A percentile compares a stretch with the other conserved stretches of the same genome.
Evolutionary conservation across 2,329 filamentous ascomycete species (phyloP).

Genomic region (Colletotrichum orchidophilum): DNA sequence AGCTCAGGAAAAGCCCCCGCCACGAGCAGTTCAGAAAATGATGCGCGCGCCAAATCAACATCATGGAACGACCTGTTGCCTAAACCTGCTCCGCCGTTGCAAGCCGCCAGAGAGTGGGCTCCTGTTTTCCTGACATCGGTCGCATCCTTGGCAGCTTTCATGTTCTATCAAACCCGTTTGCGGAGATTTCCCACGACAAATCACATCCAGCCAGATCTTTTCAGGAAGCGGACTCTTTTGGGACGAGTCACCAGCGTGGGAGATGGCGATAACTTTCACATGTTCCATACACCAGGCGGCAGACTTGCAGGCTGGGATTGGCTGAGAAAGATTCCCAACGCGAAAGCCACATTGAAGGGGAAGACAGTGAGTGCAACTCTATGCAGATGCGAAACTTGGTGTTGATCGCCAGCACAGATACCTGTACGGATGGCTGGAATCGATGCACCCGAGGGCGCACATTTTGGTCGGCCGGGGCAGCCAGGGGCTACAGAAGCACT

Average conservation of each 20-base stretch:
- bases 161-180: slow-evolving; percentile 79
- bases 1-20: background rate
- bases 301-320: slow-evolving; percentile 90
- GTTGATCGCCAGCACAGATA: slow-evolving; percentile 63
- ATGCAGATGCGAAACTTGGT: background rate
- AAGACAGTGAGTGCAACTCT: slow-evolving; percentile 71
- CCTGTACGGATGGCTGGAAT: slow-evolving; percentile 89
- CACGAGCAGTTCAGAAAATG: slow-evolving; percentile 30
- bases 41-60: slow-evolving; percentile 39
- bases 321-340: slow-evolving; percentile 78
- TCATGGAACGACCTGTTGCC: slow-evolving; percentile 33
- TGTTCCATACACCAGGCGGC: slow-evolving; percentile 96
- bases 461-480: slow-evolving; percentile 90
- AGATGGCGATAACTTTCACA: slow-evolving; percentile 93
- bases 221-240: slow-evolving; percentile 79
- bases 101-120: slow-evolving; percentile 63
- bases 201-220: slow-evolving; percentile 79
- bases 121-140: slow-evolving; percentile 54
- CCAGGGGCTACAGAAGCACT: slow-evolving; percentile 85
- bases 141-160: slow-evolving; percentile 62
- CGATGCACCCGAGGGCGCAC: slow-evolving; percentile 91
- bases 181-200: slow-evolving; percentile 83
- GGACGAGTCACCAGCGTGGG: slow-evolving; percentile 93
- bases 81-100: slow-evolving; percentile 49
- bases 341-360: slow-evolving; percentile 74